phyloP scores from a whole-genome alignment of 495 filamentous ascomycete genomes.

The Talaromyces wortmannii region DNA sequence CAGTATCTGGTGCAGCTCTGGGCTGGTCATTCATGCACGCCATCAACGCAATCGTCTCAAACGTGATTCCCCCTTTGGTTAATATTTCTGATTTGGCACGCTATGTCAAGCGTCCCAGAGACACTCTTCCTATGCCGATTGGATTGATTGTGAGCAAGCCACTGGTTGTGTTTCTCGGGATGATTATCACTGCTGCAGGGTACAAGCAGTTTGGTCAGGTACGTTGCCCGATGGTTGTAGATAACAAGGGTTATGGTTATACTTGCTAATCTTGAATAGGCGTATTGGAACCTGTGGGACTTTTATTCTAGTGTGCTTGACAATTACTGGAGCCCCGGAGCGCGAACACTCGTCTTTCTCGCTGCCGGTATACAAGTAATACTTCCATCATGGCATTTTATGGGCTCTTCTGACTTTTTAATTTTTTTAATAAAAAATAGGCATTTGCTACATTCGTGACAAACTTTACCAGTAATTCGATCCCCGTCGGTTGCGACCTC shows the following conservation, averaged over 20 bases:
- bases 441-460: conserved; percentile 23
- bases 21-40: conserved; percentile 9
- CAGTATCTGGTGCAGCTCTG: conserved; percentile 1
- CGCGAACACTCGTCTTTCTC: conserved; percentile 34
- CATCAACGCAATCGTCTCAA: conserved; percentile 10
- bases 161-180: conserved; percentile 9
- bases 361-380: conserved; percentile 7
- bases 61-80: conserved; percentile 8
- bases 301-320: conserved; percentile 16
- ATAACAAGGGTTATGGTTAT: not conserved
- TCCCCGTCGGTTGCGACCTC: conserved; percentile 48
- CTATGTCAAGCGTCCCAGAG: conserved; percentile 11
- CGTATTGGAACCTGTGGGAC: conserved; percentile 19
- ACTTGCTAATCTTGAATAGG: conserved; percentile 5
- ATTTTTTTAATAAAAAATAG: not conserved
- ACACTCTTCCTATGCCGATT: conserved; percentile 1
- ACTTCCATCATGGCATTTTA: not conserved
- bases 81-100: conserved; percentile 25
- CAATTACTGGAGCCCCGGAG: conserved; percentile 23
- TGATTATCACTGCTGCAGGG: conserved; percentile 4
- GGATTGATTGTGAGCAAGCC: conserved; percentile 7
- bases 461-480: conserved; percentile 50
- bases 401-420: not conserved
- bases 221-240: not conserved
- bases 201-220: conserved; percentile 3